Evolutionary conservation across 441 rosid genomes (phyloP), one percentile per base, ranked within the genome.

Genomic region (Omphalea diandra): DNA sequence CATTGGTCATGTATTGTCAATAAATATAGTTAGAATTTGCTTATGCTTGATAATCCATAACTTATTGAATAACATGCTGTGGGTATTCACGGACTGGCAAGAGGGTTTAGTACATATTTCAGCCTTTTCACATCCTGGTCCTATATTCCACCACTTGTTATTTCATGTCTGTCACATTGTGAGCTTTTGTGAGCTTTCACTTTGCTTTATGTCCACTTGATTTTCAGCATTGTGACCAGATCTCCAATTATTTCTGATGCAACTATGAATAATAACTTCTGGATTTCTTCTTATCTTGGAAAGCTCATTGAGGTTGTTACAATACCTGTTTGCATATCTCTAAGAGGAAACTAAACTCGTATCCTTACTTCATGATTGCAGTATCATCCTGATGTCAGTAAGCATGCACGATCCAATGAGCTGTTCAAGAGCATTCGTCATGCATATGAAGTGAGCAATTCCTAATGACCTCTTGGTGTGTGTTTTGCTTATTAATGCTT

Each of bases 361-460:
- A 41, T 76, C 59, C 57, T 40, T 74, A 40, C 65, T 66, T 70
- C 67, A 41, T 74, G 58, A 56, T 77, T 73, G n/a, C 85, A 94
- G 97, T 85, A 84, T 74, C 98, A 94, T 81, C 98, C 98, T 15
- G 97, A 94, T 69, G 97, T 91, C 52, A 87, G 93, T 83, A 91
- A 84, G 77, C 88, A 91, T 54, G 72, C 82, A 29, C 81, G 7
- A 78, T 86, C 97, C 17, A 83, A 77, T 24, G 97, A 91, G 79
- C 68, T 79, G 64, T 94, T 94, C 88, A 94, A 88, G 92, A 85
- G 74, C 53, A 77, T 94, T 74, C 87, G 78, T 60, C 75, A 26
- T 50, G 97, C 97, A 14, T 91, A 91, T 75, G 94, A 94, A 76
- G 95, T 91, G 79, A 74, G 91, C 56, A 73, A 63, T 59, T 73